phyloP scores from a whole-genome alignment of 1,284 basidiomycete species.

The Fomes fomentarius region DNA sequence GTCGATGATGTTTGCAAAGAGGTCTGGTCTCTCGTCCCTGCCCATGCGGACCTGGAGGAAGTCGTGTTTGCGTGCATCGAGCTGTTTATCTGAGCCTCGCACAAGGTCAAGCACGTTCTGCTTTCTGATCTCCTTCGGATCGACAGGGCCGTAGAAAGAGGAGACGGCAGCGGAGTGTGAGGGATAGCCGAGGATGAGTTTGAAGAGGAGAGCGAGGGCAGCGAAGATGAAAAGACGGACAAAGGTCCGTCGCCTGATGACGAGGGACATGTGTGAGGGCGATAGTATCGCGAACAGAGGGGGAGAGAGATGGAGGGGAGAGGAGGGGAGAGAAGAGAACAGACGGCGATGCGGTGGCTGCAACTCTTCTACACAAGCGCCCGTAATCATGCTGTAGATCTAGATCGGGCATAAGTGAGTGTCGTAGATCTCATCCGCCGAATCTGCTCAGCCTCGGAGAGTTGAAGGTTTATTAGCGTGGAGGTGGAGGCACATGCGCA shows the following conservation, averaged over 20 bases:
- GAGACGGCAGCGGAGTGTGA: slow-evolving; percentile 35
- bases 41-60: slow-evolving; percentile 89
- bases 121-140: slow-evolving; percentile 63
- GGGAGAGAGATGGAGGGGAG: not conserved
- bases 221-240: slow-evolving; percentile 39
- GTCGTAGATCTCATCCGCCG: too few relatives aligned
- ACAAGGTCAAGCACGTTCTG: slow-evolving; percentile 88
- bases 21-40: slow-evolving; percentile 79
- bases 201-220: slow-evolving; percentile 36
- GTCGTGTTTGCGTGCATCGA: slow-evolving; percentile 86
- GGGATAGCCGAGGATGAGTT: slow-evolving; percentile 50
- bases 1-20: slow-evolving; percentile 75
- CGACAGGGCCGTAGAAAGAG: slow-evolving; percentile 31
- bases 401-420: not conserved
- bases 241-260: slow-evolving; percentile 40
- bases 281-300: not conserved
- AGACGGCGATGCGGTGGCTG: not conserved
- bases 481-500: too few relatives aligned
- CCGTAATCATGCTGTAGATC: not conserved
- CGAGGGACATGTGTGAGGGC: slow-evolving; percentile 31
- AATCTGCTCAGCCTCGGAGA: too few relatives aligned
- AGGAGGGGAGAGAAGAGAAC: not conserved
- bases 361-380: not conserved
- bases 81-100: slow-evolving; percentile 77
- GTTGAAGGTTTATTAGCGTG: too few relatives aligned